phyloP scores from a whole-genome alignment of 2,329 filamentous ascomycete species.

The Colletotrichum orbiculare region DNA sequence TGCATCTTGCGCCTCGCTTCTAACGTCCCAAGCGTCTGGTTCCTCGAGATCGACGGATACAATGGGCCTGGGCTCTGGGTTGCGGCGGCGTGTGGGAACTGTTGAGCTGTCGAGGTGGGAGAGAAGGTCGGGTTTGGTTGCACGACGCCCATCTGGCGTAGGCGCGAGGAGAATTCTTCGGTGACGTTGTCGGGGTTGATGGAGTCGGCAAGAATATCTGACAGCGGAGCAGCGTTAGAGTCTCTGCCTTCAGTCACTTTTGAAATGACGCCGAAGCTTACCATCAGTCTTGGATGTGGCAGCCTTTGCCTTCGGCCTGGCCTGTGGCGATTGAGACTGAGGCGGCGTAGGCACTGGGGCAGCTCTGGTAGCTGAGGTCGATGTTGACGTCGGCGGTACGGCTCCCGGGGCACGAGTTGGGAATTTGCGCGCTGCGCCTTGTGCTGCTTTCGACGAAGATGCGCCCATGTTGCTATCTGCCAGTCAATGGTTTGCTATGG shows the following conservation, averaged over 20 bases:
- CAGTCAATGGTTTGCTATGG: too few relatives aligned
- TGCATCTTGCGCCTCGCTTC: slow-evolving; percentile 59
- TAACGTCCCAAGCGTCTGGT: slow-evolving; percentile 61
- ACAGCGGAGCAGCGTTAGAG: not conserved
- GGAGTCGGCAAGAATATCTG: slow-evolving; percentile 54
- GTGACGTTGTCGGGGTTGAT: slow-evolving; percentile 54
- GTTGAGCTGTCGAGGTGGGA: slow-evolving; percentile 58
- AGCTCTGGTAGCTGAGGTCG: slow-evolving; percentile 26
- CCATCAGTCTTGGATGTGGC: slow-evolving; percentile 47
- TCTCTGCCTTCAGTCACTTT: not conserved
- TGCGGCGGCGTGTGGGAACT: slow-evolving; percentile 21
- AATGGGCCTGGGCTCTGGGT: slow-evolving; percentile 39
- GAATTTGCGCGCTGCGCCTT: slow-evolving; percentile 55
- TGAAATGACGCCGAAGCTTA: slow-evolving; percentile 40
- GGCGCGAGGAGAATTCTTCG: slow-evolving; percentile 61
- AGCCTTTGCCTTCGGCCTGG: slow-evolving; percentile 28
- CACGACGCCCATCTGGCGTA: slow-evolving; percentile 65
- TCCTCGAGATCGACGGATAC: slow-evolving; percentile 48
- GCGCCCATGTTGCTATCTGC: slow-evolving; percentile 52
- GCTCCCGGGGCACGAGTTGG: slow-evolving; percentile 51
- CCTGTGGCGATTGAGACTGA: slow-evolving; percentile 32
- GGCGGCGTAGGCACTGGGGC: slow-evolving; percentile 35
- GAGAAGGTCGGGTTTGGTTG: slow-evolving; percentile 66
- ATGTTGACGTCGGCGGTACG: slow-evolving; percentile 9
- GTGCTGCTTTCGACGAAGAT: slow-evolving; percentile 57